phyloP scores from a whole-genome alignment of 306 rosid genomes.

The Astragalus glycyphyllos region DNA sequence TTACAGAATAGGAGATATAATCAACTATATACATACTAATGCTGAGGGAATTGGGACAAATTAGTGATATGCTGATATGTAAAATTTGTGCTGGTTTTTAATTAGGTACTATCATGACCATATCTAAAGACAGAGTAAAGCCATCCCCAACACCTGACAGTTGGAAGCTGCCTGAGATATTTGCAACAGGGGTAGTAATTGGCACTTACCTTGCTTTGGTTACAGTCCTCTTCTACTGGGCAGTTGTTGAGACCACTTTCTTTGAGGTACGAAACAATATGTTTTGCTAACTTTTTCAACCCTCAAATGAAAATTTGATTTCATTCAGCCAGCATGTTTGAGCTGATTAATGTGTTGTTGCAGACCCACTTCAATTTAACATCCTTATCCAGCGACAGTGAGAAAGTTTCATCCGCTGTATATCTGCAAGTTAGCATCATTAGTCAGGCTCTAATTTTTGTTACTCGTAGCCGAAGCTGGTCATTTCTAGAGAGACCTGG shows the following conservation, averaged over 20 bases:
- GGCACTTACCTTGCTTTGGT: slow-evolving; percentile 87
- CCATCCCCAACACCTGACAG: slow-evolving; percentile 91
- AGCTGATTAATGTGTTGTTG: slow-evolving; percentile 40
- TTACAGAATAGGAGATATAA: slow-evolving; percentile 15
- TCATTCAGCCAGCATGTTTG: slow-evolving; percentile 22
- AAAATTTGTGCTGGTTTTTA: slow-evolving; percentile 6
- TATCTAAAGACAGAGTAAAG: slow-evolving; percentile 81
- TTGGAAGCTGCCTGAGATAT: slow-evolving; percentile 89
- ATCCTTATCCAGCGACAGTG: slow-evolving; percentile 60
- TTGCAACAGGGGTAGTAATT: slow-evolving; percentile 81
- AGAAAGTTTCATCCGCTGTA: slow-evolving; percentile 76
- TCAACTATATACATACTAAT: slow-evolving; percentile 7
- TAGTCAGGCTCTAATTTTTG: slow-evolving; percentile 91
- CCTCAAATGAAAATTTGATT: slow-evolving; percentile 29
- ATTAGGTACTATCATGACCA: slow-evolving; percentile 88
- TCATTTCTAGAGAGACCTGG: slow-evolving; percentile 87
- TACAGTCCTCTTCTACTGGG: slow-evolving; percentile 78
- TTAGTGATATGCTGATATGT: not conserved
- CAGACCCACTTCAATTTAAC: slow-evolving; percentile 66
- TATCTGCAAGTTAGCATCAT: slow-evolving; percentile 89
- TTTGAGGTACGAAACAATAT: slow-evolving; percentile 63
- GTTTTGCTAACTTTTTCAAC: slow-evolving; percentile 16
- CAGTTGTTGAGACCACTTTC: slow-evolving; percentile 64
- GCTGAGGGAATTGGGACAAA: not conserved
- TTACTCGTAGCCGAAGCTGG: slow-evolving; percentile 79